Base-by-base conservation (phyloP, 345 rosid genomes). In the Abelmoschus esculentus region DNA sequence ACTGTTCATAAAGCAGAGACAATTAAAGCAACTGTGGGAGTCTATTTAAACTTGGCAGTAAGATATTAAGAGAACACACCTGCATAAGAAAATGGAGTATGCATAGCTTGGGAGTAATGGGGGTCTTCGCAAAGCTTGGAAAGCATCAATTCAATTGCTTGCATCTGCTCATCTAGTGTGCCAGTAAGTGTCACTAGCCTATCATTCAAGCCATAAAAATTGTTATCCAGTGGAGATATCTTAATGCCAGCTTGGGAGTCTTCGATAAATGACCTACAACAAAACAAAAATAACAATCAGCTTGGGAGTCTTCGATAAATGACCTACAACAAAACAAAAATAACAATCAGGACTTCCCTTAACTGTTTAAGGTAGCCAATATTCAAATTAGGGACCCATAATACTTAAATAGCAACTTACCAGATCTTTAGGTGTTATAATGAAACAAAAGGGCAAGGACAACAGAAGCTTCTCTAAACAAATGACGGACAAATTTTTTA, bases 211-310 rank as follows among this genome's bases (percentile, higher is more conserved):
- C 98, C 97, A 75, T 86, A 87, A 74, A 79, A 92, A 80, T 84
- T 90, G 71, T 82, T 85, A 79, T 96, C 99, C 80, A 82, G 86
- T 47, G 96, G 91, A 63, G 99, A 90, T 77, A 96, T 90, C 83
- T 92, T 96, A 74, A 96, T 96, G 78, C 87, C 85, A 76, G 99
- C 98, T 80, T 86, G 92, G 71, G 98, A 96, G 32, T 89, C 96
- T 69, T 96, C 99, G 71, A 92, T 92, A 74, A 96, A 96, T 67
- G 98, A 96, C 88, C 98, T 96, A 83, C 66, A 76, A 3, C 56
- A 68, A 68, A 55, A 72, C n/a, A 80, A 72, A 68, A 6, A 64
- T 17, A 52, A 32, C 52, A 26, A 60, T n/a, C 85, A 76, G 99
- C 98, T 80, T 86, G 92, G 71, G 98, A 96, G 32, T 89, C 96